Base-by-base conservation (phyloP, 1,284 basidiomycete genomes). In the Hortiboletus rubellus region DNA sequence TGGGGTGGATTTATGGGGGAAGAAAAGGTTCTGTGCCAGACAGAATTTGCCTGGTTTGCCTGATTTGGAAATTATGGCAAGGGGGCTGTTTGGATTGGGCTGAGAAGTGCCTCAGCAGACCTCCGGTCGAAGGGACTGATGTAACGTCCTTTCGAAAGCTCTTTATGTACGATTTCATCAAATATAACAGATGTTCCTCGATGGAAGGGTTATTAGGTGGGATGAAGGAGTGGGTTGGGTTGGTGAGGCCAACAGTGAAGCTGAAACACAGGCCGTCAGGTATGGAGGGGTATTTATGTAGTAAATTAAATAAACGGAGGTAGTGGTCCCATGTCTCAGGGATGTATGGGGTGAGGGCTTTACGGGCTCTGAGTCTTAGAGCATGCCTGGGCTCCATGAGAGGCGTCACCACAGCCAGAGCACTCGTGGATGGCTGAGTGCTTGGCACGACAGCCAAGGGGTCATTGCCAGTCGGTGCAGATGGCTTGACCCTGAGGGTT, bases 1-100 rank as follows among this genome's bases (percentile, higher is more conserved):
- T 7, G 2, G 49, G 11, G 1, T 69, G 66, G 0, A 17, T n/a
- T 27, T 61, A 47, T 2, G 73, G 0, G 33, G 57, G 4, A 48
- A 60, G 1, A 42, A 60, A 0, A 60, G 22, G 18, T 58, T 52
- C 24, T 58, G 55, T 2, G 52, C 17, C 0, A 58, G n/a, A 3
- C 11, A 1, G 3, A n/a, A 58, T 27, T 52, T 58, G 0, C 65
- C 63, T 0, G 72, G 58, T 54, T 79, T 78, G 2, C 22, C 22
- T 22, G 22, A 3, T 22, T 22, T 22, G 0, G 72, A 72, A 1
- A 74, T 63, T 8, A 79, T 42, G 17, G 46, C 73, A 0, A 79
- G 44, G 0, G 77, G 76, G 0, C 77, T 0, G 75, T 58, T 46
- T 77, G 76, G 41, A 78, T 77, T 5, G 40, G 40, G 18, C 40